phyloP scores from a whole-genome alignment of 2,329 filamentous ascomycete genomes.

The Acarospora socialis region DNA sequence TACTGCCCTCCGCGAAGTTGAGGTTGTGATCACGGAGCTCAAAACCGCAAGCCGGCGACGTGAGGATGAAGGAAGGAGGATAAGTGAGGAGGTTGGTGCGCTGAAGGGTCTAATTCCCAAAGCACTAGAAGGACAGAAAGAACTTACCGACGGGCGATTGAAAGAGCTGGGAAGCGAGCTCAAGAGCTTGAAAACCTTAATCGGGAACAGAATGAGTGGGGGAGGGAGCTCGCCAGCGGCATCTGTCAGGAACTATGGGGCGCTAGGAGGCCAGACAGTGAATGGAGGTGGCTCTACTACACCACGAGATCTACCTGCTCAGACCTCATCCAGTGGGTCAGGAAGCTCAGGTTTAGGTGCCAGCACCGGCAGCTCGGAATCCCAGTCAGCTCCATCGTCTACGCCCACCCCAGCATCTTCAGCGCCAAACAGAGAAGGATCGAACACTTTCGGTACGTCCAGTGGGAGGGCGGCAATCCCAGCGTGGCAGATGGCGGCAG shows the following conservation, averaged over 20 bases:
- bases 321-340: conserved; percentile 8
- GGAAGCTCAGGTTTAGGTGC: conserved; percentile 15
- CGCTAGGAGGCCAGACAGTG: not conserved
- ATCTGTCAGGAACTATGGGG: conserved; percentile 4
- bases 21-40: conserved; percentile 65
- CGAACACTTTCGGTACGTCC: conserved; percentile 27
- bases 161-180: conserved; percentile 78
- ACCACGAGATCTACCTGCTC: not conserved
- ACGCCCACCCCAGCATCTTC: conserved; percentile 12
- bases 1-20: conserved; percentile 65
- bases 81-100: conserved; percentile 71
- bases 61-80: conserved; percentile 74
- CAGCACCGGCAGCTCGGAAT: conserved; percentile 5
- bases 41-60: conserved; percentile 68
- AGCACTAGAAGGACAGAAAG: conserved; percentile 77
- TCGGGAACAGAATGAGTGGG: conserved; percentile 47
- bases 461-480: conserved; percentile 54
- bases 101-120: conserved; percentile 78
- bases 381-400: conserved; percentile 4
- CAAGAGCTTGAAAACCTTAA: conserved; percentile 79
- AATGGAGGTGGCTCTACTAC: not conserved
- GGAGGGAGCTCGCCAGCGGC: conserved; percentile 20
- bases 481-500: conserved; percentile 63
- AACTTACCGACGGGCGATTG: conserved; percentile 63
- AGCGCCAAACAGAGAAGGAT: conserved; percentile 9